Percentiles rank a stretch among this genome's conserved stretches.
These are phyloP conservation scores for Rhizopus microsporus DNA, from an alignment of 371 early-diverging fungal genomes.

Conservation along the genomic window DNA sequence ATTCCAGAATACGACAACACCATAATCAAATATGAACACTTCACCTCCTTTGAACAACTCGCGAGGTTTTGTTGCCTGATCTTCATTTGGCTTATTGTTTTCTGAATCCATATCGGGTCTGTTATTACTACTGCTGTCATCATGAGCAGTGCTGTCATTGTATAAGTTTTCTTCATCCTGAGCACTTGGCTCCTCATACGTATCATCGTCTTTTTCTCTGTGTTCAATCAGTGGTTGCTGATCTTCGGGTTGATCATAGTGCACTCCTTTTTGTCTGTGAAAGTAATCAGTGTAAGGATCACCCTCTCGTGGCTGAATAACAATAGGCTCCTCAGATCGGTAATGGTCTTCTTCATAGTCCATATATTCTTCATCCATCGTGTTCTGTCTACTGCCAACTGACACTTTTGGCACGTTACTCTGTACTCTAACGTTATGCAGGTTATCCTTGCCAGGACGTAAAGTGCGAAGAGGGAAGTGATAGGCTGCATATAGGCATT, in stretches of 20 bases:
- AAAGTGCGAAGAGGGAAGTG: conserved; percentile 59
- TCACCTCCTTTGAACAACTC: conserved; percentile 67
- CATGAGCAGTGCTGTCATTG: not conserved
- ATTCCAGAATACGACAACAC: conserved; percentile 96
- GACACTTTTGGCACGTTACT: conserved; percentile 13
- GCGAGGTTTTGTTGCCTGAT: conserved; percentile 12
- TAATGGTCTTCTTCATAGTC: conserved; percentile 46
- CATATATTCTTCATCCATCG: conserved; percentile 44
- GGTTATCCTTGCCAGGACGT: conserved; percentile 47
- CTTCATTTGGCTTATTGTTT: not conserved
- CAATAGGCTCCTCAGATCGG: conserved; percentile 9
- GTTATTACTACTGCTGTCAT: not conserved
- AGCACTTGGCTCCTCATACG: not conserved
- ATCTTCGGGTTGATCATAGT: not conserved
- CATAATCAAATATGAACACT: conserved; percentile 89
- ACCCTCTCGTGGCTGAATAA: conserved; percentile 15
- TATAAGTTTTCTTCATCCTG: not conserved
- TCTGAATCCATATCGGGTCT: conserved; percentile 4
- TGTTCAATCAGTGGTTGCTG: not conserved
- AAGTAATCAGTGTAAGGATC: conserved; percentile 25
- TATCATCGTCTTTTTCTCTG: conserved; percentile 3
- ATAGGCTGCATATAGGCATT: conserved; percentile 66
- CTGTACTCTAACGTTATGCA: conserved; percentile 41
- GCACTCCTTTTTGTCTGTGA: not conserved
- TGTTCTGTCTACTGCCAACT: not conserved